Evolutionary conservation across 2,329 filamentous ascomycete species (phyloP).

Genomic region (Aphanoascus verrucosus): DNA sequence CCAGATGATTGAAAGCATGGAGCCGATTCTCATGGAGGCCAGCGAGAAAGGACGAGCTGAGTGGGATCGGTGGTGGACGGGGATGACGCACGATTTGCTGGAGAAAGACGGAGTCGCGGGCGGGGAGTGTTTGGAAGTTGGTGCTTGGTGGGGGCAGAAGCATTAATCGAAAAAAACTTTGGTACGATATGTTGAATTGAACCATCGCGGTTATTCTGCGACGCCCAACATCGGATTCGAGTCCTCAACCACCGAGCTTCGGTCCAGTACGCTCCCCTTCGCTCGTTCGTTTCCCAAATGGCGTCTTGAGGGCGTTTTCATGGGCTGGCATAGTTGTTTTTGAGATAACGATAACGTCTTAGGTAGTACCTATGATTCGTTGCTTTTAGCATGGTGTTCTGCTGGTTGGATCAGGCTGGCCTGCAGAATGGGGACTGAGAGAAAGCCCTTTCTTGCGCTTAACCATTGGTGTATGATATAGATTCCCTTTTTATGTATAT

Average conservation of each 20-base stretch:
- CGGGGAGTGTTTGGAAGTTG: constrained; percentile 70
- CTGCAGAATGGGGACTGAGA: background rate
- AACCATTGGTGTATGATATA: background rate
- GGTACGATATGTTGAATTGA: background rate
- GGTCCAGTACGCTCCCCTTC: background rate
- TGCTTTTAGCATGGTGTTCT: constrained; percentile 5
- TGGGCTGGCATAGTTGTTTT: constrained; percentile 59
- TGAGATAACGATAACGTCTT: constrained; percentile 77
- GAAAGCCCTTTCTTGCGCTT: too few relatives aligned
- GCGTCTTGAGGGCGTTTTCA: constrained; percentile 21
- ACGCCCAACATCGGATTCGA: background rate
- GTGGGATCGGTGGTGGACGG: constrained; percentile 81
- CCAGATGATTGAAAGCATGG: constrained; percentile 73
- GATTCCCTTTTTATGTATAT: background rate
- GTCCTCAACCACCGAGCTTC: background rate
- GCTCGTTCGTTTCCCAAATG: background rate
- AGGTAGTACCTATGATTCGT: constrained; percentile 62
- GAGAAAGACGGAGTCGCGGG: constrained; percentile 66
- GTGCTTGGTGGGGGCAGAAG: constrained; percentile 55
- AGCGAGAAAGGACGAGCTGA: constrained; percentile 83
- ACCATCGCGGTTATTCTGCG: background rate
- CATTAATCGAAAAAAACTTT: constrained; percentile 22
- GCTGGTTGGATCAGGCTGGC: background rate
- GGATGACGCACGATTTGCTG: constrained; percentile 75
- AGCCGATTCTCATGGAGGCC: constrained; percentile 68